A percentile compares a stretch with the other conserved stretches of the same genome.
Conservation (phyloP, 1,139 yeast species). For the Pichia sp. region DNA sequence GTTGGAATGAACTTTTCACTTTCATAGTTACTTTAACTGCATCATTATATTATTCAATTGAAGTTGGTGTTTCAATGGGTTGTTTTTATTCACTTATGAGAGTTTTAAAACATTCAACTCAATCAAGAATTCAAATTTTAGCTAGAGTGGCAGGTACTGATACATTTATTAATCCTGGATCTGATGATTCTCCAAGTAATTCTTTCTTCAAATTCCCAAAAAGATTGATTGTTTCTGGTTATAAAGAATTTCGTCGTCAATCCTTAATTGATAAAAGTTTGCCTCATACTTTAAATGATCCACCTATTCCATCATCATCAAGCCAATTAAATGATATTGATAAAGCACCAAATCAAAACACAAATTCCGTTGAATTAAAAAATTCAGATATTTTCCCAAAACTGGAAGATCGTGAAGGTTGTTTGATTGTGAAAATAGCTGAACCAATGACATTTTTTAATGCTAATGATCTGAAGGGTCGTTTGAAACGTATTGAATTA, state of each 20-base stretch:
- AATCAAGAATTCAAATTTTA: slow-evolving; percentile 82
- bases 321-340: not conserved
- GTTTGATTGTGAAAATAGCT: slow-evolving; percentile 79
- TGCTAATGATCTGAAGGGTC: slow-evolving; percentile 70
- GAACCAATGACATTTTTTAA: slow-evolving; percentile 93
- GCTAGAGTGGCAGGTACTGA: slow-evolving; percentile 78
- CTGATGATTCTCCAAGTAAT: slow-evolving; percentile 21
- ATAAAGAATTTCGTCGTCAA: slow-evolving; percentile 30
- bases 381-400: slow-evolving; percentile 18
- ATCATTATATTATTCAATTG: slow-evolving; percentile 78
- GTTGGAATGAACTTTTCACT: slow-evolving; percentile 72
- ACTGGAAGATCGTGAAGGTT: slow-evolving; percentile 75
- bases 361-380: not conserved
- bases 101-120: slow-evolving; percentile 78
- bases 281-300: not conserved
- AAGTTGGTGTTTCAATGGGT: slow-evolving; percentile 85
- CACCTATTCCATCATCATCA: not conserved
- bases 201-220: slow-evolving; percentile 13
- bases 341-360: not conserved
- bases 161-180: slow-evolving; percentile 74
- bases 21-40: slow-evolving; percentile 65
- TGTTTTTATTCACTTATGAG: slow-evolving; percentile 71
- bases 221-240: slow-evolving; percentile 24
- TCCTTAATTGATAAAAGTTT: slow-evolving; percentile 11
- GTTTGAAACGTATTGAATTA: slow-evolving; percentile 71